phyloP scores from a whole-genome alignment of 1,284 basidiomycete genomes.

The Sanguinoderma infundibulare region DNA sequence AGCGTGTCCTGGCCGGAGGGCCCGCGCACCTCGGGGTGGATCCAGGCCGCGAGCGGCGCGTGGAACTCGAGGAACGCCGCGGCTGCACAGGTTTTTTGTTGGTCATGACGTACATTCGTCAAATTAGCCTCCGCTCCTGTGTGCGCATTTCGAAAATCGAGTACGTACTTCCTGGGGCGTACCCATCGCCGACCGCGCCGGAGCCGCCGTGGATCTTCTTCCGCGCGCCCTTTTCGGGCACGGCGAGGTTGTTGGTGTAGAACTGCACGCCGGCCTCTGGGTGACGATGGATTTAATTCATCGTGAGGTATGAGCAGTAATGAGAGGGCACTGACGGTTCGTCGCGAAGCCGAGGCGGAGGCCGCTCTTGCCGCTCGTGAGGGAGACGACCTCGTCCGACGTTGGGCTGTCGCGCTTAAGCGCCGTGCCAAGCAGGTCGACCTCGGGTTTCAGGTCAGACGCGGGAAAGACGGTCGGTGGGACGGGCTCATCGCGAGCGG shows the following conservation, averaged over 20 bases:
- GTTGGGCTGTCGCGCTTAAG: constrained; percentile 48
- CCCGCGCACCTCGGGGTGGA: constrained; percentile 34
- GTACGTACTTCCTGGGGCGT: constrained; percentile 56
- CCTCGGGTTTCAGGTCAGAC: constrained; percentile 34
- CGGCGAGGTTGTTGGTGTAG: constrained; percentile 63
- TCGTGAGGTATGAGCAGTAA: not conserved
- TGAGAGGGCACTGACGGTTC: constrained; percentile 57
- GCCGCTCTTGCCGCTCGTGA: constrained; percentile 62
- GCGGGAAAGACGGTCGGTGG: constrained; percentile 42
- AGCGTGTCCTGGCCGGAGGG: constrained; percentile 37
- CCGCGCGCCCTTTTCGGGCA: constrained; percentile 51
- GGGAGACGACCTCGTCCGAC: constrained; percentile 49
- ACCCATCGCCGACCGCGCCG: constrained; percentile 63
- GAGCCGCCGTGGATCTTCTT: constrained; percentile 79
- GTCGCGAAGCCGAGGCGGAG: constrained; percentile 64
- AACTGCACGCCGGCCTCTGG: constrained; percentile 76
- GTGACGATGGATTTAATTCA: not conserved
- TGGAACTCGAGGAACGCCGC: constrained; percentile 81
- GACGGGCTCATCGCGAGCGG: constrained; percentile 42
- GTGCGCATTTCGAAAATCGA: not conserved
- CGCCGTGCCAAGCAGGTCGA: constrained; percentile 55
- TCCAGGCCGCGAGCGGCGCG: constrained; percentile 50
- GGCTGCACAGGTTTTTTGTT: constrained; percentile 49
- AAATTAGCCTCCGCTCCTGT: not conserved
- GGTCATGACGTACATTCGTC: not conserved